These are phyloP conservation scores for Suillus weaverae DNA, from an alignment of 768 basidiomycete species.

Conservation along the genomic window DNA sequence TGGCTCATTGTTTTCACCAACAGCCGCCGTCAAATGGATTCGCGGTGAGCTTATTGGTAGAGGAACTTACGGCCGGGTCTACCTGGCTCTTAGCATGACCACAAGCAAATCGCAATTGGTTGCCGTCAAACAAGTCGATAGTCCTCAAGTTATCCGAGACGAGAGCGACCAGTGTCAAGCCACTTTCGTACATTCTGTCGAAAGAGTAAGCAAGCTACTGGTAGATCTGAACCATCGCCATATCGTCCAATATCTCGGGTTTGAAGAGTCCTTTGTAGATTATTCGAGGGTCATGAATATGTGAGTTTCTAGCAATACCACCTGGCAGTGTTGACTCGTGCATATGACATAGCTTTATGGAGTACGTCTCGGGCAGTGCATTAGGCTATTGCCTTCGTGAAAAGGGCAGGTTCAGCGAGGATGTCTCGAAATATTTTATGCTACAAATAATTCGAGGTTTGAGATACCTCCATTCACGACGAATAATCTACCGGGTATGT, in stretches of 20 bases:
- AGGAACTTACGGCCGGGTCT: conserved; percentile 95
- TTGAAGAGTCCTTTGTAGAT: conserved; percentile 78
- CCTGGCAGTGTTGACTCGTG: conserved; percentile 4
- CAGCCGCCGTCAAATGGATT: conserved; percentile 95
- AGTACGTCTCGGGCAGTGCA: conserved; percentile 98
- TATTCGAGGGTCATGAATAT: conserved; percentile 77
- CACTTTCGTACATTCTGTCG: conserved; percentile 86
- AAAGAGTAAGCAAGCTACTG: conserved; percentile 93
- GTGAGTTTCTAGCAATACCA: conserved; percentile 47
- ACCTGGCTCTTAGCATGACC: conserved; percentile 91
- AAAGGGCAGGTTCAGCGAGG: conserved; percentile 90
- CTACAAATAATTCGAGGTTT: conserved; percentile 88
- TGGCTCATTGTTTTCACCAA: conserved; percentile 32
- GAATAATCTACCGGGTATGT: conserved; percentile 87
- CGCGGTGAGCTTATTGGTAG: conserved; percentile 96
- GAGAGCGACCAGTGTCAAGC: conserved; percentile 84
- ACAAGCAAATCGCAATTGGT: conserved; percentile 95
- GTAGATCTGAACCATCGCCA: conserved; percentile 96
- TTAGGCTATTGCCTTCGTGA: conserved; percentile 87
- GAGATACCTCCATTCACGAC: conserved; percentile 87
- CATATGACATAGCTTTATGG: conserved; percentile 72
- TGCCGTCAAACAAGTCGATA: conserved; percentile 98
- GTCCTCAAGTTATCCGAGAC: conserved; percentile 91
- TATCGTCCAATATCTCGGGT: conserved; percentile 96
- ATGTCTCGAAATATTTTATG: conserved; percentile 90